Percentiles rank a stretch among this genome's conserved stretches.
Conservation (phyloP, 2,329 filamentous ascomycete species). For the Zymoseptoria crescenta region DNA sequence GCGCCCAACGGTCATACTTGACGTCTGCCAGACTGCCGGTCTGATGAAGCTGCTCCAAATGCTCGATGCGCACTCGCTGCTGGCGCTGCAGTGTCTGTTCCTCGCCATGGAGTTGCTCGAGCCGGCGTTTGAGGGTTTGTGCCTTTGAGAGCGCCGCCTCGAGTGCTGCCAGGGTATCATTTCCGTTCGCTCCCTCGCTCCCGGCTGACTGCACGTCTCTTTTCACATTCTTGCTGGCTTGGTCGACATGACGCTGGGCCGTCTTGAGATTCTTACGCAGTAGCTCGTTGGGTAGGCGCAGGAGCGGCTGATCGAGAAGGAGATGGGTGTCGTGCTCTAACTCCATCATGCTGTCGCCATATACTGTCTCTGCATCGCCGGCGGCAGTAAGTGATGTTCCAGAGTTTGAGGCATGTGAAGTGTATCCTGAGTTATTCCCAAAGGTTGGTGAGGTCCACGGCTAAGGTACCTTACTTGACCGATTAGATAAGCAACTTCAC, state of each 20-base stretch:
- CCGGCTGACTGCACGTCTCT: conserved; percentile 40
- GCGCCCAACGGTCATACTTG: conserved; percentile 86
- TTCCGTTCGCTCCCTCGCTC: conserved; percentile 22
- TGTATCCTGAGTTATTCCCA: too few relatives aligned
- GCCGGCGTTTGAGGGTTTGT: conserved; percentile 81
- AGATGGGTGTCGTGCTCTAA: conserved; percentile 69
- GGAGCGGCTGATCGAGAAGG: conserved; percentile 82
- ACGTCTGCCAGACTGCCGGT: conserved; percentile 81
- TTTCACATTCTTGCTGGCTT: conserved; percentile 57
- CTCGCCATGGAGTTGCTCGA: conserved; percentile 68
- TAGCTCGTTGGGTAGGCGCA: conserved; percentile 87
- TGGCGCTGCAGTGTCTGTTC: conserved; percentile 70
- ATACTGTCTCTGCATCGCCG: conserved; percentile 24
- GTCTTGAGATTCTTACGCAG: conserved; percentile 90
- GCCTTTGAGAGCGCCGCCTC: conserved; percentile 80
- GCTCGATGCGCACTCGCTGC: conserved; percentile 65
- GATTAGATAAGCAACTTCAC: too few relatives aligned
- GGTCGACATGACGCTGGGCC: conserved; percentile 68
- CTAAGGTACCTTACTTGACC: too few relatives aligned
- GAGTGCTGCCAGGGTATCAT: conserved; percentile 62
- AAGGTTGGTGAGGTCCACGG: too few relatives aligned
- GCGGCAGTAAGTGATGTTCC: not conserved
- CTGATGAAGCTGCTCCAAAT: conserved; percentile 71
- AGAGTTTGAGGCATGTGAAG: too few relatives aligned
- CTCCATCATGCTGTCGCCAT: conserved; percentile 46